A percentile compares a stretch with the other conserved stretches of the same genome.
These are phyloP conservation scores for Candida insectalens DNA, from an alignment of 805 yeast species.

Conservation along the genomic window DNA sequence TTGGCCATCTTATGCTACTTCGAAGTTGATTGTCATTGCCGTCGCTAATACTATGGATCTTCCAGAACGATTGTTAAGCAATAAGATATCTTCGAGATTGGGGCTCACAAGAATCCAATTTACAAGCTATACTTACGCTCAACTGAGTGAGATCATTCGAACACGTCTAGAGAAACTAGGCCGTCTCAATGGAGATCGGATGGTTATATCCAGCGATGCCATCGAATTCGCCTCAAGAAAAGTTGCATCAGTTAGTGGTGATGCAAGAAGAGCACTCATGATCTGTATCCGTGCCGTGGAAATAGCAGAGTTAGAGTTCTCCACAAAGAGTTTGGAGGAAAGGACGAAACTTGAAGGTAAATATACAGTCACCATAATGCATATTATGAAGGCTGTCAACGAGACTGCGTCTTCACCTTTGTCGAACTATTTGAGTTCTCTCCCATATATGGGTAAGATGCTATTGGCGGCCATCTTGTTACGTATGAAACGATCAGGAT, in stretches of 20 bases:
- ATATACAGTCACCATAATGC: slow-evolving; percentile 56
- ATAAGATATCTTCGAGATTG: slow-evolving; percentile 83
- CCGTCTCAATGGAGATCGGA: slow-evolving; percentile 30
- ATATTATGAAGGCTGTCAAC: slow-evolving; percentile 68
- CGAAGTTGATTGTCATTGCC: slow-evolving; percentile 80
- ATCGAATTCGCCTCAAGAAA: slow-evolving; percentile 87
- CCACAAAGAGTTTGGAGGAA: slow-evolving; percentile 22
- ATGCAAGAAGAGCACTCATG: slow-evolving; percentile 86
- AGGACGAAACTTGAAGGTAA: slow-evolving; percentile 23
- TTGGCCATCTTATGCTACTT: slow-evolving; percentile 84
- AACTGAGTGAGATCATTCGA: slow-evolving; percentile 65
- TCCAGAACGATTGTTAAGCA: slow-evolving; percentile 81
- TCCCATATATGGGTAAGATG: slow-evolving; percentile 65
- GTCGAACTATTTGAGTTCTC: slow-evolving; percentile 41
- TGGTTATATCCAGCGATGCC: slow-evolving; percentile 56
- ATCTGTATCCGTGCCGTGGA: slow-evolving; percentile 87
- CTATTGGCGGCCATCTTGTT: slow-evolving; percentile 60
- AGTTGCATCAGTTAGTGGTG: slow-evolving; percentile 95
- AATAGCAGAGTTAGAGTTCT: slow-evolving; percentile 61
- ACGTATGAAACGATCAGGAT: slow-evolving; percentile 55
- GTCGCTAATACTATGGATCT: slow-evolving; percentile 97
- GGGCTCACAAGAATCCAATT: slow-evolving; percentile 85
- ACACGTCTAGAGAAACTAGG: slow-evolving; percentile 52
- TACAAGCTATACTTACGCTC: slow-evolving; percentile 77
- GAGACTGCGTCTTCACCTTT: slow-evolving; percentile 74